phyloP scores from a whole-genome alignment of 2,329 filamentous ascomycete species.

The Colletotrichum paranaense region DNA sequence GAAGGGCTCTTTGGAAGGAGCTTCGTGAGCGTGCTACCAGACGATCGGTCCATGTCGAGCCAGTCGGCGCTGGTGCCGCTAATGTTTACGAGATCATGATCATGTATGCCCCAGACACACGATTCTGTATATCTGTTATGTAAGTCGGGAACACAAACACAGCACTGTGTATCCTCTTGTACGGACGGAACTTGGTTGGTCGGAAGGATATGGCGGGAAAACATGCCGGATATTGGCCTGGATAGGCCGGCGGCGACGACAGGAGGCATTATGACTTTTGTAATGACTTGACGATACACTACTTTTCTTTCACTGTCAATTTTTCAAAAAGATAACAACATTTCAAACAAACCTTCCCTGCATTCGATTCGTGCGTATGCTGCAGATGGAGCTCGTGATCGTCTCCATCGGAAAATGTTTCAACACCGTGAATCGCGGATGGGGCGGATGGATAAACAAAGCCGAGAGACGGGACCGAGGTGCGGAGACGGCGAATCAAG shows the following conservation, averaged over 20 bases:
- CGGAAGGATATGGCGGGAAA: slow-evolving; percentile 25
- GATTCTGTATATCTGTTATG: slow-evolving; percentile 30
- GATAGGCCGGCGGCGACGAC: slow-evolving; percentile 5
- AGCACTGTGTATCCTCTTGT: slow-evolving; percentile 22
- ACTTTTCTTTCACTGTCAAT: not conserved
- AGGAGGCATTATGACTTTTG: slow-evolving; percentile 20
- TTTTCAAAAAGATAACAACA: slow-evolving; percentile 16
- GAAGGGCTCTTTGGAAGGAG: slow-evolving; percentile 56
- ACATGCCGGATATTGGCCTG: slow-evolving; percentile 5
- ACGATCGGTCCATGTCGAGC: slow-evolving; percentile 62
- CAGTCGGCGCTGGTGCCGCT: slow-evolving; percentile 67
- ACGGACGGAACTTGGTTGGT: slow-evolving; percentile 21
- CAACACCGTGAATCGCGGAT: slow-evolving; percentile 8
- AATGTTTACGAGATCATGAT: slow-evolving; percentile 63
- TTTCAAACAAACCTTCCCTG: not conserved
- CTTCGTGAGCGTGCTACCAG: slow-evolving; percentile 49
- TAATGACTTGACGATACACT: slow-evolving; percentile 33
- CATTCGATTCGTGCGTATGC: not conserved
- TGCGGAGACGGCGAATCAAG: slow-evolving; percentile 16
- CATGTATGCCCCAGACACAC: not conserved
- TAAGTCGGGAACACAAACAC: slow-evolving; percentile 15
- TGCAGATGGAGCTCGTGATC: not conserved
- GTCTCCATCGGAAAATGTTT: not conserved
- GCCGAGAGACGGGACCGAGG: slow-evolving; percentile 16
- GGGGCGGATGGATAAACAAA: slow-evolving; percentile 1